Percentiles rank a stretch among this genome's conserved stretches.
These are phyloP conservation scores for Pseudogymnoascus sp. DNA, from an alignment of 2,329 filamentous ascomycete genomes.

Conservation along the genomic window DNA sequence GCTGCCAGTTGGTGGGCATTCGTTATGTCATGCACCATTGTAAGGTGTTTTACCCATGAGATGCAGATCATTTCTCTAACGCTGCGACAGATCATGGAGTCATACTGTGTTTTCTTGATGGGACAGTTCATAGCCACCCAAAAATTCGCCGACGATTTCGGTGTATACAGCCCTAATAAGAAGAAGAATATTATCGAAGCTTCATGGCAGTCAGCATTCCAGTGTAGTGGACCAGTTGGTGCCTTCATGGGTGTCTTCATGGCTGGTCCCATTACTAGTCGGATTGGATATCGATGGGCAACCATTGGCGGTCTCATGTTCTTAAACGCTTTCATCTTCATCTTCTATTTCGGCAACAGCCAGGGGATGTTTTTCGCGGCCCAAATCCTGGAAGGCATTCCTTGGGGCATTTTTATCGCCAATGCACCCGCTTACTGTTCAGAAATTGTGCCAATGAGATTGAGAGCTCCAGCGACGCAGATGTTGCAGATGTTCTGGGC, in stretches of 20 bases:
- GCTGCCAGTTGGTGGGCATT: constrained; percentile 44
- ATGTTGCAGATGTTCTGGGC: constrained; percentile 64
- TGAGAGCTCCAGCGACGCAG: constrained; percentile 53
- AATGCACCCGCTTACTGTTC: constrained; percentile 27
- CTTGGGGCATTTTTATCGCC: constrained; percentile 46
- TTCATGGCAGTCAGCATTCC: constrained; percentile 53
- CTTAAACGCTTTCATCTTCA: constrained; percentile 49
- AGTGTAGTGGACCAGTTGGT: constrained; percentile 49
- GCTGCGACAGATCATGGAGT: constrained; percentile 44
- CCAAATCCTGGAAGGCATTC: constrained; percentile 51
- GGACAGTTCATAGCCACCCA: constrained; percentile 51
- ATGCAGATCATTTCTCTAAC: constrained; percentile 16
- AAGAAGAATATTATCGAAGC: constrained; percentile 39
- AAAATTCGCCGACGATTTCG: constrained; percentile 42
- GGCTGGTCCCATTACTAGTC: constrained; percentile 54
- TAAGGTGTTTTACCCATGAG: constrained; percentile 27
- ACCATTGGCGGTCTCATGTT: constrained; percentile 49
- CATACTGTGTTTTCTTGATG: constrained; percentile 57
- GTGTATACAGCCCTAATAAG: constrained; percentile 32
- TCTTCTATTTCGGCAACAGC: constrained; percentile 37
- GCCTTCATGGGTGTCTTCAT: constrained; percentile 55
- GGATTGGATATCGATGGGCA: constrained; percentile 54
- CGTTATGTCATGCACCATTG: constrained; percentile 50
- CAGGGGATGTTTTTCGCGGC: constrained; percentile 35
- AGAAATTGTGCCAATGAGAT: constrained; percentile 49